A percentile compares a stretch with the other conserved stretches of the same genome.
These are phyloP conservation scores for Ensete glaucum DNA, from an alignment of 176 grass and related monocot species.

Conservation along the genomic window DNA sequence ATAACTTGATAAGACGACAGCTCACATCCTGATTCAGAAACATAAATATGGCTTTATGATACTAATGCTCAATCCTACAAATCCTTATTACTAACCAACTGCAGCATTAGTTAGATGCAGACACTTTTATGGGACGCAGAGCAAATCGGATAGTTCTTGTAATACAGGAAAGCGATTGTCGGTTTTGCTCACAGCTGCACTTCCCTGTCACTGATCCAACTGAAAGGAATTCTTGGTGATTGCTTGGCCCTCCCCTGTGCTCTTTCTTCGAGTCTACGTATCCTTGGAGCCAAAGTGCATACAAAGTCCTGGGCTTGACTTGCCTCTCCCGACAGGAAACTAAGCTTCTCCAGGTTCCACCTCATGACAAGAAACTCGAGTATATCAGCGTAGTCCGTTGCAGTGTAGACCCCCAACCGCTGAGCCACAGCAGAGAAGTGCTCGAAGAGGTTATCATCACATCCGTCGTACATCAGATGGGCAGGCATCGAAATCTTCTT, in stretches of 20 bases:
- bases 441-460: background rate
- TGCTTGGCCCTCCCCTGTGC: background rate
- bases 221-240: background rate
- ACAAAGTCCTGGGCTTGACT: background rate
- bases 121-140: too few relatives aligned
- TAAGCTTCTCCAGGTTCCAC: background rate
- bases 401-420: background rate
- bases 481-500: background rate
- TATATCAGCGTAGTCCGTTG: background rate
- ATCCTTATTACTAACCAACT: too few relatives aligned
- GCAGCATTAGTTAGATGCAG: too few relatives aligned
- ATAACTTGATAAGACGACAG: too few relatives aligned
- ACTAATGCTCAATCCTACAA: too few relatives aligned
- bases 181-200: background rate
- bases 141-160: too few relatives aligned
- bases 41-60: too few relatives aligned
- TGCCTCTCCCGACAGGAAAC: background rate
- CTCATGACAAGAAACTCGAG: background rate
- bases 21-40: too few relatives aligned
- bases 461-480: background rate
- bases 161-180: too few relatives aligned
- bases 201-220: background rate
- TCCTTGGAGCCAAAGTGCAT: slow-evolving; percentile 4
- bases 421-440: slow-evolving; percentile 1
- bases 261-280: background rate